Evolutionary conservation across 2,329 filamentous ascomycete species (phyloP).

Genomic region (Pestalotiopsis sp.): DNA sequence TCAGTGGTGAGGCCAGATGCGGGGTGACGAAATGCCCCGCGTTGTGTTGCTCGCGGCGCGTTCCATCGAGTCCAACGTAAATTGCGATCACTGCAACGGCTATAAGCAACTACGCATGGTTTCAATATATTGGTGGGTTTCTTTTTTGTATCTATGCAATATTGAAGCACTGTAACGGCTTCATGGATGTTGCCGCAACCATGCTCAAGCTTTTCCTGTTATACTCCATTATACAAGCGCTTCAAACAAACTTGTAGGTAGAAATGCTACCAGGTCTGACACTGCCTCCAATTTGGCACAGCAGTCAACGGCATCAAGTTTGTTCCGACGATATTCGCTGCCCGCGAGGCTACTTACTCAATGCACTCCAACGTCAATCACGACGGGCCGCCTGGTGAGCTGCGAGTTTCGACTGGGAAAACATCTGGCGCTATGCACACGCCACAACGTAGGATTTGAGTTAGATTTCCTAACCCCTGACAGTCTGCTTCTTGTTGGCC

Average conservation of each 20-base stretch:
- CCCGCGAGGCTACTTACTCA: no score
- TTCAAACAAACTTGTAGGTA: background rate
- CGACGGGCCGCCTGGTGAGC: no score
- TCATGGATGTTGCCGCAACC: background rate
- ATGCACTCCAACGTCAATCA: no score
- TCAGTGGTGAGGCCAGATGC: background rate
- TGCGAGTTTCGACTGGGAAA: background rate
- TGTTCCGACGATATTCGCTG: no score
- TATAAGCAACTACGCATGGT: background rate
- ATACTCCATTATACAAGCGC: background rate
- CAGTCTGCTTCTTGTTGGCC: conserved; percentile 56
- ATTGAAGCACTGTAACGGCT: background rate
- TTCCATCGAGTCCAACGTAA: background rate
- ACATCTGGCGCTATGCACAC: background rate
- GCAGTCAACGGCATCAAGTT: no score
- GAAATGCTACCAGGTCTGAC: background rate
- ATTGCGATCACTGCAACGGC: background rate
- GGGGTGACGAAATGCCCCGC: conserved; percentile 11
- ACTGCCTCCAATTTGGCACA: no score
- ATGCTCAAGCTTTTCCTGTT: background rate
- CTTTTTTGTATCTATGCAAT: background rate
- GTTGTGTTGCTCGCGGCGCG: background rate
- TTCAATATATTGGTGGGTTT: background rate
- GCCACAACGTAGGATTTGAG: background rate
- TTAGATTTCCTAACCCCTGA: conserved; percentile 43